Base-by-base conservation (phyloP, 1,284 basidiomycete genomes). In the Stygiomarasmius scandens region DNA sequence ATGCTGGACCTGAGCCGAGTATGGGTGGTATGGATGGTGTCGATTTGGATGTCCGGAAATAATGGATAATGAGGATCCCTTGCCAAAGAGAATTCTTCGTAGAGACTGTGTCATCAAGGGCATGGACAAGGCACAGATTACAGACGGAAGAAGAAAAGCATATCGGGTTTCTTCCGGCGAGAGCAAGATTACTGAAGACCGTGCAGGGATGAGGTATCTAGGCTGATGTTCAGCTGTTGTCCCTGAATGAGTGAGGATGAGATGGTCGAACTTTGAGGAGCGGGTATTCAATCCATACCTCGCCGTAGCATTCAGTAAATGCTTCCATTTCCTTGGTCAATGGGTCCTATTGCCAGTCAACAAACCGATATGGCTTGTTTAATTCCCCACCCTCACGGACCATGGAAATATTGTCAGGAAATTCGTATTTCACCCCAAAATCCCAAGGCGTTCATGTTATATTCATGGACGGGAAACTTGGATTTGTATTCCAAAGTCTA, bases 71-170 rank as follows among this genome's bases (percentile, higher is more conserved):
- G 73, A 67, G 0, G 75, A 69, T 12, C 72, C 67, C 0, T 63
- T 62, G 0, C 65, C 56, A 52, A 88, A 1, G n/a, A n/a, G n/a
- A n/a, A n/a, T n/a, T n/a, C n/a, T n/a, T n/a, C n/a, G n/a, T n/a
- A n/a, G n/a, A n/a, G 82, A 82, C 25, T 68, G 63, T 0, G 77
- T 74, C 0, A 81, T 86, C 60, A 81, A 71, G 4, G 75, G 70
- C 60, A 84, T 80, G 9, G 79, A 71, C 25, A 89, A 65, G 34
- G 77, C 79, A 29, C 87, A 86, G 27, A 91, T 71, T 50, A 89
- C 75, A 0, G 87, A 90, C 0, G 89, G 89, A 0, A 89, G 73
- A 19, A 87, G 71, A 58, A 78, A 71, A 0, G 82, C 76, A 59
- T 82, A 85, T 61, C 84, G 77, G 0, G 75, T n/a, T n/a, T n/a